These are phyloP conservation scores for Venturia oleaginea DNA, from an alignment of 2,329 filamentous ascomycete genomes.

Conservation along the genomic window DNA sequence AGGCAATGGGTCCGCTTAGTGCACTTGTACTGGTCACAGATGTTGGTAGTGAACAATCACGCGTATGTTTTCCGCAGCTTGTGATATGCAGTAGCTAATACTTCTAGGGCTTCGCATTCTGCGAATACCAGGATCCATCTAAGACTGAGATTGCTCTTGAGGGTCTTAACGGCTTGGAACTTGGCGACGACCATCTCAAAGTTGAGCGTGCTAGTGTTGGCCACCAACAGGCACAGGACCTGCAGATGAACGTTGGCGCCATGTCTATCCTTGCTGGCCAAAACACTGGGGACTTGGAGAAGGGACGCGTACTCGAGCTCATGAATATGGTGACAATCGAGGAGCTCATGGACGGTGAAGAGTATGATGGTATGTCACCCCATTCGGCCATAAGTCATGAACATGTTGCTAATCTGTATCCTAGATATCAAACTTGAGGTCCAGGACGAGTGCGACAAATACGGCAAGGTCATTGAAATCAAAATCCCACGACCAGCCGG, in stretches of 20 bases:
- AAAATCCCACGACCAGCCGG: conserved; percentile 86
- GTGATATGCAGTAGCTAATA: conserved; percentile 16
- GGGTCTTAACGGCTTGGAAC: conserved; percentile 84
- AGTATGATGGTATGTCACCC: conserved; percentile 70
- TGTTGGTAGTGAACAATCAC: conserved; percentile 65
- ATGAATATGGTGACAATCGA: conserved; percentile 98
- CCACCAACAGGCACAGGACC: conserved; percentile 79
- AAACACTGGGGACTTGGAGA: conserved; percentile 66
- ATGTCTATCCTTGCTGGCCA: conserved; percentile 97
- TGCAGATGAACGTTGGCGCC: conserved; percentile 93
- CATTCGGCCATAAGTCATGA: conserved; percentile 4
- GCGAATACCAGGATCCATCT: conserved; percentile 75
- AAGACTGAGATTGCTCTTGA: conserved; percentile 81
- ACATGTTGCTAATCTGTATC: conserved; percentile 27
- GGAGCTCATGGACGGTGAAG: conserved; percentile 85
- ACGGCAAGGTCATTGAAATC: conserved; percentile 72
- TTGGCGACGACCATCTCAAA: conserved; percentile 78
- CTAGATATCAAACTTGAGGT: conserved; percentile 95
- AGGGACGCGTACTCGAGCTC: conserved; percentile 77
- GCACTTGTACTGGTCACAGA: conserved; percentile 89
- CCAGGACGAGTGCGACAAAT: conserved; percentile 86
- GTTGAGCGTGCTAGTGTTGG: conserved; percentile 87
- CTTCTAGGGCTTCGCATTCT: conserved; percentile 81
- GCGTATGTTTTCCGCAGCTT: conserved; percentile 47
- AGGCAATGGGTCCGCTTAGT: conserved; percentile 86